Evolutionary conservation across 768 basidiomycete genomes (phyloP).

Genomic region (Postia placenta): DNA sequence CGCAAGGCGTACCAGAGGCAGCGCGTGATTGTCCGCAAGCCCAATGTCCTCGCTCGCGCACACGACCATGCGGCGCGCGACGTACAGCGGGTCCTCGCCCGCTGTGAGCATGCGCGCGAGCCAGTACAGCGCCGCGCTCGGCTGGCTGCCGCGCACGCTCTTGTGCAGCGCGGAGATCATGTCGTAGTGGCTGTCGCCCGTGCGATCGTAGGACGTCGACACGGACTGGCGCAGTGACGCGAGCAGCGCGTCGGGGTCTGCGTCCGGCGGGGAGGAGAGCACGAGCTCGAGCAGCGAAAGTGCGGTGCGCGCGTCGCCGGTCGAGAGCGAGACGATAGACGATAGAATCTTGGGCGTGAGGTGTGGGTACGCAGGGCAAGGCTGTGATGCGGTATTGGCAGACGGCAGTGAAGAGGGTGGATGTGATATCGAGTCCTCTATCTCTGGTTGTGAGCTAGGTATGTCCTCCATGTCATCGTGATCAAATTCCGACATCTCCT

Average conservation of each 20-base stretch:
- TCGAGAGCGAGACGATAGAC: constrained; percentile 46
- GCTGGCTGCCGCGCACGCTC: constrained; percentile 70
- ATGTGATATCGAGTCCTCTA: constrained; percentile 10
- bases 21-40: constrained; percentile 68
- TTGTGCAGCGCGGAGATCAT: constrained; percentile 86
- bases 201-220: constrained; percentile 65
- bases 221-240: constrained; percentile 55
- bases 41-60: constrained; percentile 87
- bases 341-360: constrained; percentile 42
- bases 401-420: constrained; percentile 15
- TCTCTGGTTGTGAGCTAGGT: constrained; percentile 16
- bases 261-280: constrained; percentile 35
- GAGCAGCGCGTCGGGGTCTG: constrained; percentile 46
- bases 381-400: constrained; percentile 13
- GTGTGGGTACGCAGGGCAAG: constrained; percentile 27
- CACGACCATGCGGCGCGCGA: constrained; percentile 69
- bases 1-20: constrained; percentile 56
- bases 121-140: constrained; percentile 82
- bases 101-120: constrained; percentile 76
- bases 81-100: constrained; percentile 77
- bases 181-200: constrained; percentile 72
- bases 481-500: neutral
- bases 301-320: constrained; percentile 73
- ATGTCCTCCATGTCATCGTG: constrained; percentile 8
- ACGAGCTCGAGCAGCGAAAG: constrained; percentile 73